Conservation (phyloP, 768 basidiomycete genomes). For the Termitomyces sp. region DNA sequence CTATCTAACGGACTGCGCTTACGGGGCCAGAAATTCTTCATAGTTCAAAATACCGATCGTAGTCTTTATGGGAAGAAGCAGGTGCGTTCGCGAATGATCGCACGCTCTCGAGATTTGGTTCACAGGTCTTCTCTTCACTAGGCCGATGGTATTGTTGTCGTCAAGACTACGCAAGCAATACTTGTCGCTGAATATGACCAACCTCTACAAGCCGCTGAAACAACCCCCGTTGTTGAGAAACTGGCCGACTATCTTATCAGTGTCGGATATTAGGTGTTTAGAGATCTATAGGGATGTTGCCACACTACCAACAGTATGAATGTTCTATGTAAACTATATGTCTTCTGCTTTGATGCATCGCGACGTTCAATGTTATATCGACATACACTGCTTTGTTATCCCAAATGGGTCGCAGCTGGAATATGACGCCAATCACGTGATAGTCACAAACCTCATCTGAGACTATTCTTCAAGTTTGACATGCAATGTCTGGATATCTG, state of each 20-base stretch:
- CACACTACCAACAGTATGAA: conserved; percentile 9
- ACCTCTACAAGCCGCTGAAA: conserved; percentile 66
- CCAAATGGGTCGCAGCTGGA: too few relatives aligned
- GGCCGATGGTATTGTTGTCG: conserved; percentile 72
- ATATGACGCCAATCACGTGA: conserved; percentile 15
- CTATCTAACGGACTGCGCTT: conserved; percentile 63
- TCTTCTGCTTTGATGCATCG: background rate
- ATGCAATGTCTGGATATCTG: conserved; percentile 1
- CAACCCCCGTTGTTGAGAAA: conserved; percentile 58
- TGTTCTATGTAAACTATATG: conserved; percentile 17
- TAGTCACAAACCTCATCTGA: background rate
- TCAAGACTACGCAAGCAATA: conserved; percentile 84
- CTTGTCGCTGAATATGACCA: conserved; percentile 72
- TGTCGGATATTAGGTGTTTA: conserved; percentile 44
- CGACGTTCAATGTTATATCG: conserved; percentile 6
- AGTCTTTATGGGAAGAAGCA: conserved; percentile 75
- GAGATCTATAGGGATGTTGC: conserved; percentile 1
- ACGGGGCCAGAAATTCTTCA: conserved; percentile 74
- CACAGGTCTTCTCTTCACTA: conserved; percentile 24
- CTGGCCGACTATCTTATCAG: conserved; percentile 78
- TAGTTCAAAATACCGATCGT: conserved; percentile 43
- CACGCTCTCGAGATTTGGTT: background rate
- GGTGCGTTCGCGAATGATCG: conserved; percentile 41
- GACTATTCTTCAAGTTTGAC: background rate
- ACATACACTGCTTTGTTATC: background rate